Evolutionary conservation across 1,139 yeast genomes (phyloP), one percentile per base, ranked within the genome.

Genomic region (Geotrichum siamense): DNA sequence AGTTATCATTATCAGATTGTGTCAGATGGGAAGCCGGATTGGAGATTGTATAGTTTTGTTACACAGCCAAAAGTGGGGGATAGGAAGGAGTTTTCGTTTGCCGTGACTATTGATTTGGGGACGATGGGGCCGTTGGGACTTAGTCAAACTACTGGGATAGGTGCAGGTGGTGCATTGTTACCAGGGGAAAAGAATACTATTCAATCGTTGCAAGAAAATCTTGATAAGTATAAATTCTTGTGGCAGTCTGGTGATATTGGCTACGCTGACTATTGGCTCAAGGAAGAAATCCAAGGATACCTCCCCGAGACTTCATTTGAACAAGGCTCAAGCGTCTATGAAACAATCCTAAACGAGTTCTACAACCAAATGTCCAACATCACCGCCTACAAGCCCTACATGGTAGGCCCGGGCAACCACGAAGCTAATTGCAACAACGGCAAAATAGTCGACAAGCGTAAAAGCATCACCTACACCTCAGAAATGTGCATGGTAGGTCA

Each of bases 351-450:
- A 38, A 56, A 57, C 43, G 45, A 45, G 15, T 58, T 51, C 44
- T 58, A 57, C 41, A 54, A 56, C 26, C 55, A 56, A 42, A 45
- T 56, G 42, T 50, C 53, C 38, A 50, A 51, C 17, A 46, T 58
- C 29, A 49, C 56, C 22, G 49, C 55, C 10, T 33, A 28, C 35
- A 48, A 44, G 28, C 60, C 62, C 3, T 58, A 53, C 39, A 58
- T 58, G 61, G 60, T 58, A 26, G 59, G 57, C 8, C 62, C 62
- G 15, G 62, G 62, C 12, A 58, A 58, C 42, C 62, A 58, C 43
- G 62, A 58, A 45, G 52, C 59, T 31, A 56, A 53, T 45, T 58
- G 62, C 45, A 53, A 51, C 39, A 56, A 58, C 36, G 60, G 60
- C 6, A 60, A 53, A n/a, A 21, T 41, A n/a, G 48, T 43, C 3